Conservation (phyloP, 371 early-diverging fungal genomes). For the Circinella umbellata region DNA sequence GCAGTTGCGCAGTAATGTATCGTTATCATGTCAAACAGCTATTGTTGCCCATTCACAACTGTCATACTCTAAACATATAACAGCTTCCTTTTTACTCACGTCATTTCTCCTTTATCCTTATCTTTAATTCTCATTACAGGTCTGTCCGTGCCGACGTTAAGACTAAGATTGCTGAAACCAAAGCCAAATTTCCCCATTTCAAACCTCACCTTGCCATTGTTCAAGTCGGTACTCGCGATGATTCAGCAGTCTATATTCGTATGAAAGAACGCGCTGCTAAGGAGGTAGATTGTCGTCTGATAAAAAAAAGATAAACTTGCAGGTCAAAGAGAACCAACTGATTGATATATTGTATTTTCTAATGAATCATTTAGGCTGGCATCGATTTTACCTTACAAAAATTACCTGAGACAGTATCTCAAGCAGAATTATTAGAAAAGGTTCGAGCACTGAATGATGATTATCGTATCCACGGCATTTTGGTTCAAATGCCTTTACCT, state of each 20-base stretch:
- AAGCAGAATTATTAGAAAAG: conserved; percentile 51
- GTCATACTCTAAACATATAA: not conserved
- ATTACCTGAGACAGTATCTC: conserved; percentile 50
- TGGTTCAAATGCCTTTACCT: conserved; percentile 94
- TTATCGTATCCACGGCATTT: conserved; percentile 84
- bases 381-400: conserved; percentile 59
- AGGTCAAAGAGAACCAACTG: no score
- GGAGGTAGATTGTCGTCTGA: conserved; percentile 58
- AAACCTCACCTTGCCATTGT: conserved; percentile 84
- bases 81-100: not conserved
- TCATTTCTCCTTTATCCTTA: not conserved
- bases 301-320: no score
- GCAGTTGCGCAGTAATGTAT: conserved; percentile 62
- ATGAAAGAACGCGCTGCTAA: conserved; percentile 88
- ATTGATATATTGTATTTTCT: no score
- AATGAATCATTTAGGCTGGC: conserved; percentile 52
- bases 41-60: not conserved
- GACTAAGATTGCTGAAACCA: conserved; percentile 65
- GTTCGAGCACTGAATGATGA: conserved; percentile 76
- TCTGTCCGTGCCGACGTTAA: conserved; percentile 63
- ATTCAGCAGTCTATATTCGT: conserved; percentile 86
- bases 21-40: not conserved
- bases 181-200: conserved; percentile 62
- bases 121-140: not conserved
- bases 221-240: conserved; percentile 90